Evolutionary conservation across 139 green algal genomes (phyloP), one percentile per base, ranked within the genome.

Genomic region (Marvania coccoides): DNA sequence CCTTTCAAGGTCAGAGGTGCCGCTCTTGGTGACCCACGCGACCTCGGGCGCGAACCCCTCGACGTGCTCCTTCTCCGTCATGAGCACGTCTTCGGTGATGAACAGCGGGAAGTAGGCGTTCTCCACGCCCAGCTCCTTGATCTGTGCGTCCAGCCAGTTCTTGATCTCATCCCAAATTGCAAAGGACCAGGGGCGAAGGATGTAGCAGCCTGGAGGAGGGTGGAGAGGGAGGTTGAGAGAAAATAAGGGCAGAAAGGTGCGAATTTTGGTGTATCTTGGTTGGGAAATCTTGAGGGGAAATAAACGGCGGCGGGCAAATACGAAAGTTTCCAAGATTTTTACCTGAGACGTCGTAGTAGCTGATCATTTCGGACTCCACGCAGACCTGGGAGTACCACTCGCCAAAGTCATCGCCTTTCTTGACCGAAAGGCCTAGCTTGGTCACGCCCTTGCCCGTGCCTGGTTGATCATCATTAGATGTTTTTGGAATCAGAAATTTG

Each of bases 51-150:
- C 86, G 75, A 95, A 95, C 36, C 86, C 88, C 71, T 98, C 95
- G 38, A 99, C 88, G 75, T 99, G 95, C 56, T 98, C 88, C 86
- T 99, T 96, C 86, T 99, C 95, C 24, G 79, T 94, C 61, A 90
- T 95, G 3, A 99, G 85, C 39, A 84, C 85, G n/a, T 89, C 82
- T 75, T 97, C 85, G 3, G 93, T 95, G 63, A 99, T 94, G 81
- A 99, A 99, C 38, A 99, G 84, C 14, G 95, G 95, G 78, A 99
- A 99, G 86, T 98, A 98, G 29, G 80, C 79, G 78, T 99, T 99
- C 80, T 97, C 76, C 45, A 99, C 94, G 8, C 90, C 94, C 70
- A 95, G 59, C 48, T 84, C 62, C 78, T 96, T 97, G 71, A 99
- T 98, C 60, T 87, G 48, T 42, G 65, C 75, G 61, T 98, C 91